These are phyloP conservation scores for Psilocybe azurescens DNA, from an alignment of 768 basidiomycete genomes.

Conservation along the genomic window DNA sequence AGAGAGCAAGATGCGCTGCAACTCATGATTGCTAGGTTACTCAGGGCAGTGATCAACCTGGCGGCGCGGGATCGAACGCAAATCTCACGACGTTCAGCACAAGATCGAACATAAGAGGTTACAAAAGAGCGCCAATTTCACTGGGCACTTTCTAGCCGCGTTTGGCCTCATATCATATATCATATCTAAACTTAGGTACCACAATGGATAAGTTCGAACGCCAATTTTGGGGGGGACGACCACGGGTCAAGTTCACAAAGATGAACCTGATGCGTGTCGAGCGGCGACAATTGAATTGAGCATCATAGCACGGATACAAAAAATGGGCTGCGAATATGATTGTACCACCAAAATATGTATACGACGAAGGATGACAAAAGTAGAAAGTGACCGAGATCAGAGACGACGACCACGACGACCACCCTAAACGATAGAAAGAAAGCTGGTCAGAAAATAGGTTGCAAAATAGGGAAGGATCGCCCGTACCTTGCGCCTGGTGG, in stretches of 20 bases:
- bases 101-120: background rate
- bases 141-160: background rate
- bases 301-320: conserved; percentile 34
- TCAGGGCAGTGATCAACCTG: background rate
- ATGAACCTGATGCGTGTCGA: conserved; percentile 81
- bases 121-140: background rate
- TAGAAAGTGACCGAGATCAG: conserved; percentile 39
- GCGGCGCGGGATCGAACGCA: background rate
- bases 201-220: conserved; percentile 21
- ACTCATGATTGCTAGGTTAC: background rate
- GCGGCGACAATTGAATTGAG: conserved; percentile 72
- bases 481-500: conserved; percentile 92
- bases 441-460: background rate
- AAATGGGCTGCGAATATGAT: conserved; percentile 21
- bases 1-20: background rate
- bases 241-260: conserved; percentile 71
- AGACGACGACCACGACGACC: conserved; percentile 99
- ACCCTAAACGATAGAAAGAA: conserved; percentile 59
- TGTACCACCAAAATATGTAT: conserved; percentile 24
- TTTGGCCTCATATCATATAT: background rate
- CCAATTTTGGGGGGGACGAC: conserved; percentile 56
- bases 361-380: conserved; percentile 25
- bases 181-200: background rate
- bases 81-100: background rate
- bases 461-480: background rate